A percentile compares a stretch with the other conserved stretches of the same genome.
Evolutionary conservation across 1,139 yeast genomes (phyloP).

Genomic region (Saccharomyces hybrid): DNA sequence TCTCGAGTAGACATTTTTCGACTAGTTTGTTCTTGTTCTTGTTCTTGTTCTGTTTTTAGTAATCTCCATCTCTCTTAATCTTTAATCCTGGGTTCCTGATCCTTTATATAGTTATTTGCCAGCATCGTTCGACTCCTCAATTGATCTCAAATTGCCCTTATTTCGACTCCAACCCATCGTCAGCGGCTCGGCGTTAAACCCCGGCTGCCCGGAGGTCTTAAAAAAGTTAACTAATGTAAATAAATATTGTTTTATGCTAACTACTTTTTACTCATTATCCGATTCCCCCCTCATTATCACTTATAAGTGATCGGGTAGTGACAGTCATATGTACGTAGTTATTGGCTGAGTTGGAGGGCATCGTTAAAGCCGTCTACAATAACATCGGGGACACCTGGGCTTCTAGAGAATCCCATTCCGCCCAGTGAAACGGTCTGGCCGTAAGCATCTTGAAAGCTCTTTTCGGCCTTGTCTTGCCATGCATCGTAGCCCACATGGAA

Average conservation of each 20-base stretch:
- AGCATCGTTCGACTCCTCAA: neutral
- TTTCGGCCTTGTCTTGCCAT: constrained; percentile 36
- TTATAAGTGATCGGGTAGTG: neutral
- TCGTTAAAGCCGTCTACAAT: constrained; percentile 55
- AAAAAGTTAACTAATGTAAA: neutral
- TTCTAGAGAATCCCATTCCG: constrained; percentile 77
- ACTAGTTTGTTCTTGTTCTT: neutral
- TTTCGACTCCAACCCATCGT: neutral
- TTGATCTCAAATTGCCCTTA: neutral
- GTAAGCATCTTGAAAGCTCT: constrained; percentile 34
- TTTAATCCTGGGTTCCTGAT: neutral
- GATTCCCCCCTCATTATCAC: neutral
- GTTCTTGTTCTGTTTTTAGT: no score
- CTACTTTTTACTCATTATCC: neutral
- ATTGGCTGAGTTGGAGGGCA: constrained; percentile 34
- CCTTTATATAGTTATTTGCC: neutral
- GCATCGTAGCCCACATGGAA: constrained; percentile 65
- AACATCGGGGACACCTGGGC: constrained; percentile 88
- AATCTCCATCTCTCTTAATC: no score
- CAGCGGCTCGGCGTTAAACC: neutral
- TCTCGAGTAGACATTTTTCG: neutral
- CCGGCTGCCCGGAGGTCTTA: neutral
- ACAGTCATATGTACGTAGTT: neutral
- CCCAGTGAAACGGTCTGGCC: constrained; percentile 50
- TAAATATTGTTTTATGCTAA: neutral